These are phyloP conservation scores for Termitomyces sp. DNA, from an alignment of 768 basidiomycete genomes.

Conservation along the genomic window DNA sequence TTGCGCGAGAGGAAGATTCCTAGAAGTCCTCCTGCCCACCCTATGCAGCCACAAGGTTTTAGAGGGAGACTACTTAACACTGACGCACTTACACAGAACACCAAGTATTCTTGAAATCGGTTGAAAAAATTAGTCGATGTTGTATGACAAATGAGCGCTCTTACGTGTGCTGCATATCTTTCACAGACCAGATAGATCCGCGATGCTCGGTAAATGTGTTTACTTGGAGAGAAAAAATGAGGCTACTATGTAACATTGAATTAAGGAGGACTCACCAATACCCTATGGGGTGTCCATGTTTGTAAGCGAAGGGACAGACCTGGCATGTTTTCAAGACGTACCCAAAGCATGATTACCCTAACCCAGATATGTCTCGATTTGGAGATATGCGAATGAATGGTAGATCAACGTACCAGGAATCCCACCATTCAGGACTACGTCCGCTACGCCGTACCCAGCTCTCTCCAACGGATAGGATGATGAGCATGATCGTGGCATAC, in stretches of 20 bases:
- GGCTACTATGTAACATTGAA: not conserved
- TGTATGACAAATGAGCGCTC: slow-evolving; percentile 20
- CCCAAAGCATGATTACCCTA: slow-evolving; percentile 50
- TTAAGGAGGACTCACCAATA: slow-evolving; percentile 37
- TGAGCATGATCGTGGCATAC: slow-evolving; percentile 77
- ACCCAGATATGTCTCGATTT: not conserved
- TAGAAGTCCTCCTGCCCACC: slow-evolving; percentile 92
- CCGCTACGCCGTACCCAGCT: slow-evolving; percentile 68
- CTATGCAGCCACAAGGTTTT: slow-evolving; percentile 26
- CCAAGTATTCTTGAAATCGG: slow-evolving; percentile 52
- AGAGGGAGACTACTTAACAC: not conserved
- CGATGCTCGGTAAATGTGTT: slow-evolving; percentile 94
- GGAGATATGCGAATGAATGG: not conserved
- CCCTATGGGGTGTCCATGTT: slow-evolving; percentile 31
- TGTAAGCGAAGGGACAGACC: not conserved
- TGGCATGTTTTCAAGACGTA: slow-evolving; percentile 17
- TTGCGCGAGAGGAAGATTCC: slow-evolving; percentile 80
- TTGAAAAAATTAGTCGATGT: slow-evolving; percentile 1
- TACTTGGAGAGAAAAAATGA: slow-evolving; percentile 32
- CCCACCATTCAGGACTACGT: slow-evolving; percentile 81
- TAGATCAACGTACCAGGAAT: slow-evolving; percentile 55
- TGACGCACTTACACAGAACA: slow-evolving; percentile 50
- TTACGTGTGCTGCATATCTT: slow-evolving; percentile 94
- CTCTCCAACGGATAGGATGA: slow-evolving; percentile 74
- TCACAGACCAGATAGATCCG: slow-evolving; percentile 75